phyloP scores from a whole-genome alignment of 1,284 basidiomycete species.

The Puccinia hordei region DNA sequence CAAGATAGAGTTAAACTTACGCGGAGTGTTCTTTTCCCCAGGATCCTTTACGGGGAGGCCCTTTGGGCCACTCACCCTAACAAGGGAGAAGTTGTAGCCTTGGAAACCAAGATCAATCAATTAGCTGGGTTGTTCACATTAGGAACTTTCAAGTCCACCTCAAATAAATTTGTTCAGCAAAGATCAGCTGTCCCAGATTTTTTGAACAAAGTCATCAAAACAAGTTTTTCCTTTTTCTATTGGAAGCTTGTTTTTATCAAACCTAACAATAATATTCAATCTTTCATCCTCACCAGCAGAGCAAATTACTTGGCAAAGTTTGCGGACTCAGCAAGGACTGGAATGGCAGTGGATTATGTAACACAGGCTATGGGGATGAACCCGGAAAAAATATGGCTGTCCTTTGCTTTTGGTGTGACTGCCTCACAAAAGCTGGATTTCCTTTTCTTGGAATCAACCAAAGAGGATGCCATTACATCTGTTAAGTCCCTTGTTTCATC shows the following conservation, averaged over 20 bases:
- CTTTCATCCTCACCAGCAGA: neutral
- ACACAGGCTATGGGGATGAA: neutral
- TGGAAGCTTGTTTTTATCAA: neutral
- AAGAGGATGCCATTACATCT: neutral
- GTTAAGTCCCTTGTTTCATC: slow-evolving; percentile 2
- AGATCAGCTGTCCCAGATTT: neutral
- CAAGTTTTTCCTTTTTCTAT: no score
- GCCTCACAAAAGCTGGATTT: neutral
- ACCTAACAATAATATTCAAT: neutral
- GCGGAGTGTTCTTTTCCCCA: neutral
- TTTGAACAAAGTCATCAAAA: no score
- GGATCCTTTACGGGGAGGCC: neutral
- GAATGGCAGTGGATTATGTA: neutral
- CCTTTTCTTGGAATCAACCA: neutral
- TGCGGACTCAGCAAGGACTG: neutral
- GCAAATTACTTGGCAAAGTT: neutral
- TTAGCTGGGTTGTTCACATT: neutral
- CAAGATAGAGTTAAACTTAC: neutral
- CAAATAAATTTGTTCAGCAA: neutral
- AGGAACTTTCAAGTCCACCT: neutral
- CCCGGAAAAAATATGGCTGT: neutral
- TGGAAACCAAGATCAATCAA: neutral
- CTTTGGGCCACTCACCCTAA: neutral
- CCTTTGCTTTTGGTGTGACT: neutral
- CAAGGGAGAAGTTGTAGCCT: neutral